phyloP scores from a whole-genome alignment of 1,284 basidiomycete genomes.

The Marasmius tenuissimus region DNA sequence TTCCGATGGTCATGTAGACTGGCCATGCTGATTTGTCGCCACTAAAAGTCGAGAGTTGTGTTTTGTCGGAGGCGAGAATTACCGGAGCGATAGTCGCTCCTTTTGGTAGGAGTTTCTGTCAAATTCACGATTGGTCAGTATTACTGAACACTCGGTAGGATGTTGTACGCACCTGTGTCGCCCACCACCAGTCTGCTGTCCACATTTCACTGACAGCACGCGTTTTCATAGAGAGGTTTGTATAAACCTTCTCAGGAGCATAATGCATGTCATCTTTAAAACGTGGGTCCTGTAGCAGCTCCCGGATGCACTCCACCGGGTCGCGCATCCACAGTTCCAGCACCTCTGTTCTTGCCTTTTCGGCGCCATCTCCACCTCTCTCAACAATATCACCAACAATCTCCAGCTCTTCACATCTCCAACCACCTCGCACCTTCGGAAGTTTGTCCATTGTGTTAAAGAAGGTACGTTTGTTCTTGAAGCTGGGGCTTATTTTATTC shows the following conservation, averaged over 20 bases:
- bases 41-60: constrained; percentile 32
- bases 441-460: constrained; percentile 28
- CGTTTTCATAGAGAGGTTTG: constrained; percentile 19
- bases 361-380: constrained; percentile 19
- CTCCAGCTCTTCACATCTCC: constrained; percentile 18
- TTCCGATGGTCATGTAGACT: constrained; percentile 37
- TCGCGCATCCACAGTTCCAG: constrained; percentile 20
- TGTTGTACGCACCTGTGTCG: constrained; percentile 28
- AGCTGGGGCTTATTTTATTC: constrained; percentile 17
- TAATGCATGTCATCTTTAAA: constrained; percentile 29
- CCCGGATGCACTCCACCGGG: constrained; percentile 21
- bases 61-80: constrained; percentile 41
- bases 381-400: constrained; percentile 21
- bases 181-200: constrained; percentile 44
- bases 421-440: constrained; percentile 20
- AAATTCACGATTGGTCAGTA: neutral
- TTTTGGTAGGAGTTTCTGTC: constrained; percentile 23
- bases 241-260: constrained; percentile 29
- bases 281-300: constrained; percentile 20
- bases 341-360: constrained; percentile 1
- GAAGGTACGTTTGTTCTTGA: constrained; percentile 21
- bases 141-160: neutral
- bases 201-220: constrained; percentile 37
- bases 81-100: constrained; percentile 32
- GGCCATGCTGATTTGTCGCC: constrained; percentile 37